Conservation (phyloP, 192 early-diverging fungal species). For the Funneliformis mosseae region DNA sequence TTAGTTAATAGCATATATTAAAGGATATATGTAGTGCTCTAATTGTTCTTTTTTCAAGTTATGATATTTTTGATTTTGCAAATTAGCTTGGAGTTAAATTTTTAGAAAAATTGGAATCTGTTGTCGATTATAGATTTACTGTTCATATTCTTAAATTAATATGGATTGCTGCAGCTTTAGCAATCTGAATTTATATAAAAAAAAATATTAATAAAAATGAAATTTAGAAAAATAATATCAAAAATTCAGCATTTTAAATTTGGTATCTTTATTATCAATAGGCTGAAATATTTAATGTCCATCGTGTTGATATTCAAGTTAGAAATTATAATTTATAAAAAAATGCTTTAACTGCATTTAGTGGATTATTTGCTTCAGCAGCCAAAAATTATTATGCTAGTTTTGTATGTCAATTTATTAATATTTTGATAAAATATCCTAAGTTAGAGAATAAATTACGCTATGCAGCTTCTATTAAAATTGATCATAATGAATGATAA, state of each 20-base stretch:
- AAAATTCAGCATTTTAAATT: not conserved
- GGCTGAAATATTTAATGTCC: not conserved
- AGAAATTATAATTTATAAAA: not conserved
- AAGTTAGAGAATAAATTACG: too few species aligned
- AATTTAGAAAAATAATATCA: not conserved
- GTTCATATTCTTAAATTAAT: not conserved
- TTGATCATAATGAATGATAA: too few species aligned
- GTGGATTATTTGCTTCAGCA: too few species aligned
- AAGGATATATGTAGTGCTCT: not conserved
- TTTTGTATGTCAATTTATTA: too few species aligned
- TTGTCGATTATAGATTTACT: slow-evolving; percentile 6
- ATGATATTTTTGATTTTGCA: slow-evolving; percentile 3
- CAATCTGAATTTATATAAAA: not conserved
- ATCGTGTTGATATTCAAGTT: not conserved
- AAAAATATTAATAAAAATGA: slow-evolving; percentile 4
- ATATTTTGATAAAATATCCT: too few species aligned
- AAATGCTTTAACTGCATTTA: too few species aligned
- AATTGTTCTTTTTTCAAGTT: not conserved
- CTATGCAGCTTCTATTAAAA: too few species aligned
- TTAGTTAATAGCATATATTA: not conserved
- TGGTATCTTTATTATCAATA: slow-evolving; percentile 2
- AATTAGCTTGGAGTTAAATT: slow-evolving; percentile 1
- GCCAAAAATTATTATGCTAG: too few species aligned
- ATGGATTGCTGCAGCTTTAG: not conserved
- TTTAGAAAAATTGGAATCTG: not conserved